A percentile compares a stretch with the other conserved stretches of the same genome.
Evolutionary conservation across 23 red algal species (phyloP).

Genomic region (Gracilaria gracilis): DNA sequence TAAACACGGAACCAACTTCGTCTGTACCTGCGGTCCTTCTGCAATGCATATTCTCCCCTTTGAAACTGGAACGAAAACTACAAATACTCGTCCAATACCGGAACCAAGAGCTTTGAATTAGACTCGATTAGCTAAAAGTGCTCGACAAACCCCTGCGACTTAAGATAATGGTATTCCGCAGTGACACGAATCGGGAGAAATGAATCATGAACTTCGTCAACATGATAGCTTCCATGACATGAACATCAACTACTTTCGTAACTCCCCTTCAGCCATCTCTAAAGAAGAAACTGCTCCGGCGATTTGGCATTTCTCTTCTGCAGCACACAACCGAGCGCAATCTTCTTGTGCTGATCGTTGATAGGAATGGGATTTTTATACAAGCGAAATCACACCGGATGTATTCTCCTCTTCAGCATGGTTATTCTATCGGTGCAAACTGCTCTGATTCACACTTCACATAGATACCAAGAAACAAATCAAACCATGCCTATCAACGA

Average conservation of each 20-base stretch:
- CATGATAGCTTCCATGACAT: not conserved
- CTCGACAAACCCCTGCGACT: not conserved
- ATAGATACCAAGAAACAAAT: not conserved
- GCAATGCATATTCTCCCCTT: not conserved
- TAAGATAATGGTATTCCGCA: not conserved
- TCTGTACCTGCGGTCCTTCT: not conserved
- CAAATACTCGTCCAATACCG: not conserved
- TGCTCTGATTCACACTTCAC: not conserved
- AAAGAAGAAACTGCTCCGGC: no score
- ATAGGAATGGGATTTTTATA: not conserved
- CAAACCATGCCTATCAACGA: not conserved
- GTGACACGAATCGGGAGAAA: no score
- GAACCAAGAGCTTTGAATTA: not conserved
- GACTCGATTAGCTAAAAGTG: not conserved
- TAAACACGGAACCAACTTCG: not conserved
- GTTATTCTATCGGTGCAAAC: slow-evolving; percentile 1
- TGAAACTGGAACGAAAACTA: not conserved
- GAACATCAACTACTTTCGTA: no score
- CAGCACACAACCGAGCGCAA: no score
- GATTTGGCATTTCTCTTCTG: no score
- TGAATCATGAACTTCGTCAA: not conserved
- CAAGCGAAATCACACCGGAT: not conserved
- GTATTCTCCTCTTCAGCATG: slow-evolving; percentile 15
- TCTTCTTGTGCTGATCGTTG: no score
- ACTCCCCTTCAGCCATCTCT: no score